Conservation (phyloP, 164 flowering plant species). For the Cinnamomum micranthum region DNA sequence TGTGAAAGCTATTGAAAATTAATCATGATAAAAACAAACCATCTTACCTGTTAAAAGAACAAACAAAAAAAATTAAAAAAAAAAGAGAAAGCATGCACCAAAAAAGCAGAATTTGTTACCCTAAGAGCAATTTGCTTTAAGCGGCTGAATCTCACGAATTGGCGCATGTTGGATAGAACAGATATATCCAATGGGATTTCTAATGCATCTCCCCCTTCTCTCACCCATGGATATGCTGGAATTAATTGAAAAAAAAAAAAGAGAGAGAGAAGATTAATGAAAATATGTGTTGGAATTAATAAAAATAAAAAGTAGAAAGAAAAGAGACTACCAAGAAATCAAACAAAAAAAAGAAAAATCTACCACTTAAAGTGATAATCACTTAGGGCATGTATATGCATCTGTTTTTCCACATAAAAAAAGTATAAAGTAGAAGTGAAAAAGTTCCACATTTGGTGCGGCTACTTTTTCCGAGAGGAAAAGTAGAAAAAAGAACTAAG, state of each 20-base stretch:
- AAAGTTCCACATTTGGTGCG: too few relatives aligned
- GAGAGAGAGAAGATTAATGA: too few relatives aligned
- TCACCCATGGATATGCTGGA: conserved; percentile 96
- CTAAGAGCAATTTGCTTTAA: conserved; percentile 90
- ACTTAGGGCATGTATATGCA: neutral
- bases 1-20: neutral
- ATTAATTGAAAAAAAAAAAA: conserved; percentile 2
- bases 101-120: conserved; percentile 33
- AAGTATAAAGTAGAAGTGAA: too few relatives aligned
- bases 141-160: conserved; percentile 90
- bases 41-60: too few relatives aligned
- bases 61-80: too few relatives aligned
- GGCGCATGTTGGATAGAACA: conserved; percentile 79
- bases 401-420: too few relatives aligned
- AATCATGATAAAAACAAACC: neutral
- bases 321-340: neutral
- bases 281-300: too few relatives aligned
- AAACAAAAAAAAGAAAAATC: neutral
- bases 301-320: neutral
- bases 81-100: too few relatives aligned
- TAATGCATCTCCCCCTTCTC: conserved; percentile 95
- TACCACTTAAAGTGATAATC: too few relatives aligned
- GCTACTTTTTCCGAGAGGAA: too few relatives aligned
- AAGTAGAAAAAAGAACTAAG: too few relatives aligned
- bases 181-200: conserved; percentile 96